Base-by-base conservation (phyloP, 2,329 filamentous ascomycete species). In the Akanthomyces muscarius region DNA sequence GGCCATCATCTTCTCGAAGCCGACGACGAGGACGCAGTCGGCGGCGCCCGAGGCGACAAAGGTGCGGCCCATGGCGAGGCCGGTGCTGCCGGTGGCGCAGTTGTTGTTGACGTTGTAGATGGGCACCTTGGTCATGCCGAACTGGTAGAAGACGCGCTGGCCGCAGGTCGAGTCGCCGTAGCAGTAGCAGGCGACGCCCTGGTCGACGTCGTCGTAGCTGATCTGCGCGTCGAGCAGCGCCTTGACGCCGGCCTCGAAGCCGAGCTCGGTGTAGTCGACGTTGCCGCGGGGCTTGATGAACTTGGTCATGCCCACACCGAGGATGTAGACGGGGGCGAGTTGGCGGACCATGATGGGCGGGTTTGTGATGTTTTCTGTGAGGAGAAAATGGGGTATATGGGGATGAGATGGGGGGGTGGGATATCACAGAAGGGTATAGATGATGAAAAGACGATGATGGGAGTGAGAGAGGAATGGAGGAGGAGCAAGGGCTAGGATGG, bases 61-160 rank as follows among this genome's bases (percentile, higher is more conserved):
- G 60, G 88, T 91, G 41, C 92, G 83, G 2, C 85, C 95, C 84
- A 98, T 89, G 73, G 88, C 88, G 63, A 98, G 80, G 10, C 94
- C 95, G 0, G 94, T 97, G 5, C 89, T 92, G n/a, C 94, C 95
- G 0, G 94, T 98, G 4, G 91, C 91, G 83, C 94, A 98, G 81
- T 97, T 97, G 83, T 98, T 98, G 85, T 97, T 98, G 73, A 97
- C 92, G 73, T 98, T 98, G 83, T 96, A 93, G 74, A 98, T 92
- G 71, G 94, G 94, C 70, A 98, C 97, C 72, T 89, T 84, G 50
- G 93, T 97, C 89, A 98, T 93, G 80, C 94, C 95, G 76, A 98
- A 97, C 79, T 98, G 94, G 80, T 98, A 98, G 79, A 98, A 97
- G 72, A 98, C 93, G 68, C 94, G 89, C 81, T 98, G 94, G 54